Evolutionary conservation across 805 yeast species (phyloP).

Genomic region (Candida ulmi): DNA sequence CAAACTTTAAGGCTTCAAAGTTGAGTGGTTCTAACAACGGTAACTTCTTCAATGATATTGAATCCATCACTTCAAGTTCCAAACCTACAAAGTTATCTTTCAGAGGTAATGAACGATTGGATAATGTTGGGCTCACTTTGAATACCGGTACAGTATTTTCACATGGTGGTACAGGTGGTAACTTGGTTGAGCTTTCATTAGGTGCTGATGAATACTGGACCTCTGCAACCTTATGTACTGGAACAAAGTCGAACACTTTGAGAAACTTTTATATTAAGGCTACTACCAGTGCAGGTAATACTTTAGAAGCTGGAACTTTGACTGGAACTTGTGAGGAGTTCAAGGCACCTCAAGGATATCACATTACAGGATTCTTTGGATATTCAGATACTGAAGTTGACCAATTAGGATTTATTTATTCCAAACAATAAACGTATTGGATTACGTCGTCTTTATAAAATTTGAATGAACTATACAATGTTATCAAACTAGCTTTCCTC

Average conservation of each 20-base stretch:
- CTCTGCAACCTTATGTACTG: constrained; percentile 43
- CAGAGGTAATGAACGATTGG: constrained; percentile 5
- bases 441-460: constrained; percentile 8
- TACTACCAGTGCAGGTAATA: constrained; percentile 5
- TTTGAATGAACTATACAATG: neutral
- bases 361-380: constrained; percentile 9
- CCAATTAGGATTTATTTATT: neutral
- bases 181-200: neutral
- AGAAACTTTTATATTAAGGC: constrained; percentile 28
- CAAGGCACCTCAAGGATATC: constrained; percentile 7
- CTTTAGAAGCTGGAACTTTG: constrained; percentile 3
- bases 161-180: constrained; percentile 10
- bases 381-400: constrained; percentile 4
- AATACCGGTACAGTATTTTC: constrained; percentile 23
- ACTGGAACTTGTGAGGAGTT: constrained; percentile 1
- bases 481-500: no score
- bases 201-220: constrained; percentile 16
- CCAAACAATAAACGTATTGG: constrained; percentile 3
- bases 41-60: constrained; percentile 6
- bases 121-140: constrained; percentile 24
- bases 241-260: constrained; percentile 32
- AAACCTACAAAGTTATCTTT: constrained; percentile 2
- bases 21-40: constrained; percentile 5
- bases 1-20: constrained; percentile 1
- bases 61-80: neutral